phyloP scores from a whole-genome alignment of 108 stramenopile genomes.

The Cyclotella kingstonii region DNA sequence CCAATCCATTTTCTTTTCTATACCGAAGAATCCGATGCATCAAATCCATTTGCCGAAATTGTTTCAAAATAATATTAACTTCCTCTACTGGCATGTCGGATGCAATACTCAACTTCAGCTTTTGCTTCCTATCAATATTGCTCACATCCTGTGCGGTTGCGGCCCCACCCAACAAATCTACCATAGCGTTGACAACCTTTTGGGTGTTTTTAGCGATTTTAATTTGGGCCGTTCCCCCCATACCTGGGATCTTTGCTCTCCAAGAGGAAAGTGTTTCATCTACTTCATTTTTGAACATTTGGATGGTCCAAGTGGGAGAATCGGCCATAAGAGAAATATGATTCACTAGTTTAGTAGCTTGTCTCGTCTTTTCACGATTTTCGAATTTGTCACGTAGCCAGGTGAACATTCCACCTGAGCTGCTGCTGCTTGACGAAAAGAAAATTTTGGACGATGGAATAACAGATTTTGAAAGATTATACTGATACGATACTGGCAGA shows the following conservation, averaged over 20 bases:
- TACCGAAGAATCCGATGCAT: conserved; percentile 80
- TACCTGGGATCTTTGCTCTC: conserved; percentile 66
- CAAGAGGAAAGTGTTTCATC: conserved; percentile 55
- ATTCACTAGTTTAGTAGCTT: conserved; percentile 60
- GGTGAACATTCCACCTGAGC: conserved; percentile 19
- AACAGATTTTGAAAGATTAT: conserved; percentile 1
- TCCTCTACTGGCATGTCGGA: conserved; percentile 64
- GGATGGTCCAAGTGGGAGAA: conserved; percentile 57
- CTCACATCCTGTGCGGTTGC: conserved; percentile 53
- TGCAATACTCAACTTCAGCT: conserved; percentile 36
- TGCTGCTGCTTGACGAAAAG: neutral
- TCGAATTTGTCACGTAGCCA: conserved; percentile 52
- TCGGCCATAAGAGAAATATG: conserved; percentile 71
- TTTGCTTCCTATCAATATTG: conserved; percentile 55
- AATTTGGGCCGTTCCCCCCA: conserved; percentile 52
- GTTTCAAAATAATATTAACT: conserved; percentile 54
- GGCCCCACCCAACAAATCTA: conserved; percentile 55
- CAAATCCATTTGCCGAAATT: conserved; percentile 72
- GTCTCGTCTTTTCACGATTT: conserved; percentile 46
- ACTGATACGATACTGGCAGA: too few species aligned
- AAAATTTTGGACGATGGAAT: neutral
- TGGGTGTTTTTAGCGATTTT: conserved; percentile 65
- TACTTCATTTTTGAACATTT: conserved; percentile 64
- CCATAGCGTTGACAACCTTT: conserved; percentile 45
- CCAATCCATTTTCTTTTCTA: conserved; percentile 54